Evolutionary conservation across 306 rosid species (phyloP), one percentile per base, ranked within the genome.

Genomic region (Rubus parviflorus): DNA sequence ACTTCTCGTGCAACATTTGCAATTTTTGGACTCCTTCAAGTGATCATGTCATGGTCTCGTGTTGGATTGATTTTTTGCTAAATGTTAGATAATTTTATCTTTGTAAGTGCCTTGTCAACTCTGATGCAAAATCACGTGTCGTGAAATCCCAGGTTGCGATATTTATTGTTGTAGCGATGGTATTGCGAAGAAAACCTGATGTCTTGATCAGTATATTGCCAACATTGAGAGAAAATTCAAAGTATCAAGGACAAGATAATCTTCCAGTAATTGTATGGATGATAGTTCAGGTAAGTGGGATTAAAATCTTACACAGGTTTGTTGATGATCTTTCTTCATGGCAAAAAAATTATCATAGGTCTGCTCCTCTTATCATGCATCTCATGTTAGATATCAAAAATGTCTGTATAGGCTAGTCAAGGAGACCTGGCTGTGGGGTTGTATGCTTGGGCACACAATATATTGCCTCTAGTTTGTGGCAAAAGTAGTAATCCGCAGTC

Each of bases 171-270:
- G 75, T 90, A 74, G 97, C 96, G 4, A 85, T 95, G 91, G 90
- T 95, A 56, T 80, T 95, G 77, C 97, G 93, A 57, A 88, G 90
- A 77, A 95, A 87, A 82, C 98, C 98, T 43, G 98, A 95, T 78
- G 91, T 83, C 66, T 87, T 92, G 75, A 78, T 82, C 46, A 23
- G 75, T 51, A 76, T 88, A 46, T 87, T 90, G 82, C 93, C 93
- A 35, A 82, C 81, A 22, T 80, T 95, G 82, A 91, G 85, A 80
- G 97, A 95, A 70, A 81, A 80, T 84, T 23, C 86, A 11, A 92
- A 90, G 83, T 95, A 89, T 86, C 95, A 89, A 88, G 98, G 97
- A 73, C 97, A 89, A 73, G 98, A 95, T 87, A 92, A 89, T 83
- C 97, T 95, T 81, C 86, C 93, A 71, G 83, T 95, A 78, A 81